phyloP scores from a whole-genome alignment of 2,329 filamentous ascomycete genomes.

The Tolypocladium ovalisporum region DNA sequence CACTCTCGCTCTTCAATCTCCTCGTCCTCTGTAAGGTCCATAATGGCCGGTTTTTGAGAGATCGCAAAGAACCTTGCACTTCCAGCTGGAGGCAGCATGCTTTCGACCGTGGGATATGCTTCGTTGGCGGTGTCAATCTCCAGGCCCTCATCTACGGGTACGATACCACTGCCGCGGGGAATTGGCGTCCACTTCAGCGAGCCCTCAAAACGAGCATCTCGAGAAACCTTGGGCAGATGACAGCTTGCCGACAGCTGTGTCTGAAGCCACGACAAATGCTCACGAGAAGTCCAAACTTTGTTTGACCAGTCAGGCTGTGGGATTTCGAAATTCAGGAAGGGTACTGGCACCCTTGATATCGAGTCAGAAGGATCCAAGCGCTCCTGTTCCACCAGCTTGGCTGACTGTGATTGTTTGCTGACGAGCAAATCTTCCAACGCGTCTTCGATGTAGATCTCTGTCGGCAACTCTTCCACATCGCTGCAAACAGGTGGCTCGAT shows the following conservation, averaged over 20 bases:
- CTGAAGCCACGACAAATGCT: conserved; percentile 15
- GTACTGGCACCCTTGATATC: conserved; percentile 16
- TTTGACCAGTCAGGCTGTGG: conserved; percentile 12
- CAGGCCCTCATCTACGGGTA: conserved; percentile 7
- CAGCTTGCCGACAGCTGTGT: conserved; percentile 1
- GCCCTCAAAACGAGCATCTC: conserved; percentile 5
- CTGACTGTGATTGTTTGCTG: conserved; percentile 3
- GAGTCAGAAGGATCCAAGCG: conserved; percentile 13
- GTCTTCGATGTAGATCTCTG: conserved; percentile 11
- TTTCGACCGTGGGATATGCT: conserved; percentile 7
- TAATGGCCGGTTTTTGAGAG: conserved; percentile 1
- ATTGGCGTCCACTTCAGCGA: conserved; percentile 15
- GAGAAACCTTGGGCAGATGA: neutral
- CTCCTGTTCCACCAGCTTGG: conserved; percentile 16
- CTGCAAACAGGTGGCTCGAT: neutral
- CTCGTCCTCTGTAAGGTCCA: conserved; percentile 9
- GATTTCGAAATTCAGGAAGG: conserved; percentile 15
- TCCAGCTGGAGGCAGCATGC: neutral
- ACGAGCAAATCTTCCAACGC: conserved; percentile 12
- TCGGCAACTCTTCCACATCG: neutral
- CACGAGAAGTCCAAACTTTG: conserved; percentile 6
- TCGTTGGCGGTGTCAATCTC: neutral
- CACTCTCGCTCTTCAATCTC: conserved; percentile 8
- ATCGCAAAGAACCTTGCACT: conserved; percentile 9
- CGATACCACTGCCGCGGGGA: conserved; percentile 2